These are phyloP conservation scores for Fusarium albosuccineum DNA, from an alignment of 2,329 filamentous ascomycete genomes.

Conservation along the genomic window DNA sequence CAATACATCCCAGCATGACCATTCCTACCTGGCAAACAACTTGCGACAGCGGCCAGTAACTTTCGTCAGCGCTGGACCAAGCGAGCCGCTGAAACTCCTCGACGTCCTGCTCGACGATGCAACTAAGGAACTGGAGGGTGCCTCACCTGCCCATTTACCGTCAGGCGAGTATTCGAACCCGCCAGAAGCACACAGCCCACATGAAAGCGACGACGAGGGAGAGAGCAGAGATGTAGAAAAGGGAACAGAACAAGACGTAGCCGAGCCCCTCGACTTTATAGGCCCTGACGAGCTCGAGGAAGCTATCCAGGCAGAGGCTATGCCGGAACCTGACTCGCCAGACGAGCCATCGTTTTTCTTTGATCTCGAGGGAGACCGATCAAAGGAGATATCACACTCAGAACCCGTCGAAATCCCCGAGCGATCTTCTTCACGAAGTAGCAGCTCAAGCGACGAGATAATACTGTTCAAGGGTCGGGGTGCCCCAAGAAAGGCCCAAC, in stretches of 20 bases:
- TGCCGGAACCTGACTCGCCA: slow-evolving; percentile 1
- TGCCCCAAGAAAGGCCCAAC: slow-evolving; percentile 44
- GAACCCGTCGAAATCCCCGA: slow-evolving; percentile 30
- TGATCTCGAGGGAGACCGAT: slow-evolving; percentile 52
- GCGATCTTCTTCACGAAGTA: slow-evolving; percentile 39
- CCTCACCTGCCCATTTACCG: not conserved
- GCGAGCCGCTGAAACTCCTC: slow-evolving; percentile 62
- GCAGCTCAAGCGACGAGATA: slow-evolving; percentile 73
- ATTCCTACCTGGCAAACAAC: slow-evolving; percentile 55
- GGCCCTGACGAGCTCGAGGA: slow-evolving; percentile 41
- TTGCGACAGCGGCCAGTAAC: slow-evolving; percentile 63
- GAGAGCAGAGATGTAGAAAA: not conserved
- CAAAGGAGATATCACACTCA: not conserved
- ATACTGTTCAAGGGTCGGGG: slow-evolving; percentile 74
- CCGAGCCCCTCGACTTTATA: slow-evolving; percentile 21
- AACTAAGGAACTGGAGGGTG: slow-evolving; percentile 1
- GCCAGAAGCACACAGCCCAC: not conserved
- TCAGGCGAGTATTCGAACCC: not conserved
- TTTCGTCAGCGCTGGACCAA: slow-evolving; percentile 67
- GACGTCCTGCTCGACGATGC: slow-evolving; percentile 45
- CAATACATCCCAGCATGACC: slow-evolving; percentile 62
- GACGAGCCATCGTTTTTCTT: slow-evolving; percentile 51
- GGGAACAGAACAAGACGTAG: slow-evolving; percentile 1
- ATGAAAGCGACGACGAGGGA: not conserved
- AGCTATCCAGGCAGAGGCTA: slow-evolving; percentile 24